These are phyloP conservation scores for Tulasnella sp. DNA, from an alignment of 768 basidiomycete species.

Conservation along the genomic window DNA sequence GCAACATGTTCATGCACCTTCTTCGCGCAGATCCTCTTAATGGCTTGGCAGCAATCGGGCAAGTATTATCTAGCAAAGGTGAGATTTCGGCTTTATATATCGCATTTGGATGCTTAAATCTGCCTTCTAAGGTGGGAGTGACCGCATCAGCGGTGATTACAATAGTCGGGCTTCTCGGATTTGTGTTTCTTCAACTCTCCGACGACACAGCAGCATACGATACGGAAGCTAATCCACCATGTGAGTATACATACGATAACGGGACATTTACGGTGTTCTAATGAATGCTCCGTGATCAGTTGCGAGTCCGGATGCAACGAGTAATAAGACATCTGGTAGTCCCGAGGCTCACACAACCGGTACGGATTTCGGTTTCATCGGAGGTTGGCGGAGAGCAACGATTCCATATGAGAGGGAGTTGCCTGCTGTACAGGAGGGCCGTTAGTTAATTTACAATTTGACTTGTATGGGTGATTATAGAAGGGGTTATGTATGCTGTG, in stretches of 20 bases:
- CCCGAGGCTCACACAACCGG: not conserved
- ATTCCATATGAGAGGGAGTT: not conserved
- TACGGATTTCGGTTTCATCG: not conserved
- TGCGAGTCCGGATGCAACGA: not conserved
- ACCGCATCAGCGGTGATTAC: not conserved
- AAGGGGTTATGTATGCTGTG: no score
- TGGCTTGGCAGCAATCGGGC: slow-evolving; percentile 11
- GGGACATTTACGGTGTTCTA: no score
- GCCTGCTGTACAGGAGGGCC: no score
- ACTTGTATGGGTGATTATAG: not conserved
- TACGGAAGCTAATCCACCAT: not conserved
- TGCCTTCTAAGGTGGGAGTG: not conserved
- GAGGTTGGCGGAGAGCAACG: not conserved
- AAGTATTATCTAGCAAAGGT: slow-evolving; percentile 3
- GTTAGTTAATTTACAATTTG: not conserved
- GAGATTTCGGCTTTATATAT: not conserved
- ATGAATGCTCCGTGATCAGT: not conserved
- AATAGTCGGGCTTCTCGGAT: not conserved
- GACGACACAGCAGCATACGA: not conserved
- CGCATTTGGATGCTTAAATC: not conserved
- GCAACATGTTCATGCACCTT: slow-evolving; percentile 8
- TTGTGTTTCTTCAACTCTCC: not conserved
- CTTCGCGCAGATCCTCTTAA: slow-evolving; percentile 22
- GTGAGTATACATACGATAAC: not conserved
- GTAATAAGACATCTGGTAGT: not conserved